Conservation (phyloP, 1,284 basidiomycete genomes). For the Mixia osmundae region DNA sequence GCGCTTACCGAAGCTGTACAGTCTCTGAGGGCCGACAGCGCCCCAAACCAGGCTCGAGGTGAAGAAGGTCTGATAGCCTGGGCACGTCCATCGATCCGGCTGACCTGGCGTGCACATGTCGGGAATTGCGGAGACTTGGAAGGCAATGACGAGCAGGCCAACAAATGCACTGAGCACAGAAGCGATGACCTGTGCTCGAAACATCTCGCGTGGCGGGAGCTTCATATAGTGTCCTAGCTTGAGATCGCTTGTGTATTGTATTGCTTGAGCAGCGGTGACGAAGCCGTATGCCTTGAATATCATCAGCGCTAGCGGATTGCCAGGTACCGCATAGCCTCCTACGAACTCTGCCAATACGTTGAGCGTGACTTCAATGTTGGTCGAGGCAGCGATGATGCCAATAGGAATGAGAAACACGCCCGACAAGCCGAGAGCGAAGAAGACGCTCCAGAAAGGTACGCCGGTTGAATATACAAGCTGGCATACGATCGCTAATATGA, state of each 20-base stretch:
- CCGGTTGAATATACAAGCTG: conserved; percentile 49
- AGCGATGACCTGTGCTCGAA: conserved; percentile 2
- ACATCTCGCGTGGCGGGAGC: conserved; percentile 14
- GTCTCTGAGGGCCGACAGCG: conserved; percentile 57
- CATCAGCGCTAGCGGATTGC: conserved; percentile 14
- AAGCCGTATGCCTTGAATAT: conserved; percentile 13
- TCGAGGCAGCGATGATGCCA: conserved; percentile 39
- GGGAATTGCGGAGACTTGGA: conserved; percentile 24
- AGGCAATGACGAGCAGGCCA: background rate
- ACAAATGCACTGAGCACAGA: background rate
- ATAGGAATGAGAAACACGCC: conserved; percentile 64
- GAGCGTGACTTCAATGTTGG: conserved; percentile 30
- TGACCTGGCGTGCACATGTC: conserved; percentile 55
- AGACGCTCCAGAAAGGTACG: conserved; percentile 62
- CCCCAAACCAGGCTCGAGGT: conserved; percentile 78
- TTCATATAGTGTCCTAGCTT: conserved; percentile 19
- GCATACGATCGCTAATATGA: conserved; percentile 36
- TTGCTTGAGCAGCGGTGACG: conserved; percentile 8
- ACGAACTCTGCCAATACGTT: conserved; percentile 34
- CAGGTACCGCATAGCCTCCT: conserved; percentile 13
- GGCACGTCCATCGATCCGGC: conserved; percentile 50
- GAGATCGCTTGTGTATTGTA: conserved; percentile 14
- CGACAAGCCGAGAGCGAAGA: conserved; percentile 47
- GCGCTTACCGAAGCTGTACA: conserved; percentile 47
- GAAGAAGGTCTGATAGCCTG: conserved; percentile 62